Evolutionary conservation across 2,329 filamentous ascomycete species (phyloP), one percentile per base, ranked within the genome.

Genomic region (Stenocarpella maydis): DNA sequence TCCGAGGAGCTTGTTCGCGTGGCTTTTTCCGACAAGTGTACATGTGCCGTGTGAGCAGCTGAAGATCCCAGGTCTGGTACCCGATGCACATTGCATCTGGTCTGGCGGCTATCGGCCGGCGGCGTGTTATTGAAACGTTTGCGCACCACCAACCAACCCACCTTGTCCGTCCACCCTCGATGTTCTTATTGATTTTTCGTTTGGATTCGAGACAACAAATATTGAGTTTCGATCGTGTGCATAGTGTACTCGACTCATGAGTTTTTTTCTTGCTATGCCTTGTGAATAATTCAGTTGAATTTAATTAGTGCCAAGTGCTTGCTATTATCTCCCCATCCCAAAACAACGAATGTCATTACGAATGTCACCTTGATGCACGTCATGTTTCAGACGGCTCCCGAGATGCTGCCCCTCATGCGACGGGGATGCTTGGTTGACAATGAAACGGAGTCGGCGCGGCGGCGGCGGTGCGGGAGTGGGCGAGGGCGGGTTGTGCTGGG

Each of bases 321-420:
- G n/a, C n/a, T n/a, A n/a, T n/a, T n/a, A n/a, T n/a, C n/a, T n/a
- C n/a, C n/a, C n/a, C n/a, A n/a, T n/a, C n/a, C n/a, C n/a, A n/a
- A n/a, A n/a, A n/a, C n/a, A n/a, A n/a, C n/a, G n/a, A n/a, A n/a
- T n/a, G n/a, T n/a, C n/a, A n/a, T 17, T 26, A 37, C 58, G 43
- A 26, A 63, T 49, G 43, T 17, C 43, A 12, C 45, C 43, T 63
- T 63, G 58, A 49, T 63, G 58, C 58, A 63, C 43, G 58, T 49
- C 58, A 63, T 63, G 58, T 63, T 49, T 63, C 58, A 63, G 58
- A 37, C 28, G 34, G 7, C 28, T 61, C 41, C 58, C 58, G 58
- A 49, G 58, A 24, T 63, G 58, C 43, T 28, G 58, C 58, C 4
- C 58, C 19, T 49, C 4, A 63, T 26, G 58, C 43, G 41, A 28